A percentile compares a stretch with the other conserved stretches of the same genome.
phyloP scores from a whole-genome alignment of 139 green algal species.

The Raphidocelis subcapitata region DNA sequence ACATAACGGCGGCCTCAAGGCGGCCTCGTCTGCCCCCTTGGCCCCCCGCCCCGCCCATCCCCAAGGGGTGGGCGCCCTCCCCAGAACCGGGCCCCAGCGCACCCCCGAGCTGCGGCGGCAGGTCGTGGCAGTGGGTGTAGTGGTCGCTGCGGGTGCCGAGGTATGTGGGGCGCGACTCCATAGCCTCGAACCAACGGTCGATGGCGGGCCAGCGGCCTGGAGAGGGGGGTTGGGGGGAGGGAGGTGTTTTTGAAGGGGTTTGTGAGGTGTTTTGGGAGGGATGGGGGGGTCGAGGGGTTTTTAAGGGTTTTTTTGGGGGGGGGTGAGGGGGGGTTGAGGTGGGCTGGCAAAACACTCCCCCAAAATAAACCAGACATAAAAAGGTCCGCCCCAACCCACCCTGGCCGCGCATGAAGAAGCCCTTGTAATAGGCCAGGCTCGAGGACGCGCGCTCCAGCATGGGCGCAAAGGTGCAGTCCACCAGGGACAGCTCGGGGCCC shows the following conservation, averaged over 20 bases:
- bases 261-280: no score
- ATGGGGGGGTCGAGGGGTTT: no score
- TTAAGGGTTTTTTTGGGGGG: no score
- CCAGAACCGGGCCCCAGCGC: not conserved
- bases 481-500: conserved; percentile 66
- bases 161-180: conserved; percentile 88
- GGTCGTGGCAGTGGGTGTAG: conserved; percentile 91
- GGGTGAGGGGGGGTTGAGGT: no score
- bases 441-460: conserved; percentile 93
- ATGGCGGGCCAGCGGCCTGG: conserved; percentile 40
- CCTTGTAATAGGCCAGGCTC: conserved; percentile 92
- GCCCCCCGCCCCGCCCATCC: no score
- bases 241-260: not conserved
- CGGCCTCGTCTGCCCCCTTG: no score
- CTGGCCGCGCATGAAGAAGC: conserved; percentile 60
- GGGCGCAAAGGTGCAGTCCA: conserved; percentile 84
- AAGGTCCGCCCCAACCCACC: conserved; percentile 15
- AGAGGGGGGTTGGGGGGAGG: not conserved
- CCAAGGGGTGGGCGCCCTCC: no score
- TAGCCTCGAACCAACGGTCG: conserved; percentile 86
- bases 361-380: no score
- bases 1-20: no score
- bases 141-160: conserved; percentile 83
- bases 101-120: conserved; percentile 93
- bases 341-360: no score